Evolutionary conservation across 2,329 filamentous ascomycete genomes (phyloP).

Genomic region (Didymella exigua): DNA sequence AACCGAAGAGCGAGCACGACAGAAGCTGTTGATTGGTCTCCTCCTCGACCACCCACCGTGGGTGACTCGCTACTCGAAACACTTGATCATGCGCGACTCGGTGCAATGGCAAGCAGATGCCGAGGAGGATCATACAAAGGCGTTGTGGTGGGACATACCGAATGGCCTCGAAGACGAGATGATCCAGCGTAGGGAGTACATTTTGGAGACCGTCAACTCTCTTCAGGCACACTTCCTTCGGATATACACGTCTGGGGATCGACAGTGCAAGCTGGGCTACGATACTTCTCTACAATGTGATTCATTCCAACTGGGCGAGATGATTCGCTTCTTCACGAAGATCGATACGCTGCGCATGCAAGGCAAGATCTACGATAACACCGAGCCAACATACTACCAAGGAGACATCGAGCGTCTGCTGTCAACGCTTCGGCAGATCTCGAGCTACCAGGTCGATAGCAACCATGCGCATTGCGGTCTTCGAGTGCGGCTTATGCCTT

Average conservation of each 20-base stretch:
- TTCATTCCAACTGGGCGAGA: slow-evolving; percentile 78
- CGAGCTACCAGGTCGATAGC: slow-evolving; percentile 75
- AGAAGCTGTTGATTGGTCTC: slow-evolving; percentile 71
- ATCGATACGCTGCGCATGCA: slow-evolving; percentile 65
- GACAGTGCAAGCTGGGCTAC: slow-evolving; percentile 76
- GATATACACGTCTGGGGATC: slow-evolving; percentile 69
- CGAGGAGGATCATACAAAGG: slow-evolving; percentile 49
- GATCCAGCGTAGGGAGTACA: slow-evolving; percentile 66
- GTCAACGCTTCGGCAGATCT: slow-evolving; percentile 66
- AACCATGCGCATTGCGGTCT: slow-evolving; percentile 77
- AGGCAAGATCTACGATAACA: slow-evolving; percentile 49
- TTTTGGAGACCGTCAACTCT: slow-evolving; percentile 72
- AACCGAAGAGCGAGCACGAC: slow-evolving; percentile 69
- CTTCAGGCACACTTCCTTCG: slow-evolving; percentile 70
- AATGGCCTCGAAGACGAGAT: slow-evolving; percentile 73
- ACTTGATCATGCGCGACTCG: slow-evolving; percentile 71
- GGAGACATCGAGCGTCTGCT: slow-evolving; percentile 68
- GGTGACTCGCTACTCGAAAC: slow-evolving; percentile 66
- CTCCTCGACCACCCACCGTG: slow-evolving; percentile 67
- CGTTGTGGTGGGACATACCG: slow-evolving; percentile 75
- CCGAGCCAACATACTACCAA: slow-evolving; percentile 56
- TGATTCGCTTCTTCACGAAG: slow-evolving; percentile 71
- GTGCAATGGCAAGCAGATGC: slow-evolving; percentile 57
- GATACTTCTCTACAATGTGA: slow-evolving; percentile 75
- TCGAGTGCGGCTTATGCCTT: slow-evolving; percentile 67